Conservation (phyloP, 139 green algal species). For the Chlamydomonas urium region DNA sequence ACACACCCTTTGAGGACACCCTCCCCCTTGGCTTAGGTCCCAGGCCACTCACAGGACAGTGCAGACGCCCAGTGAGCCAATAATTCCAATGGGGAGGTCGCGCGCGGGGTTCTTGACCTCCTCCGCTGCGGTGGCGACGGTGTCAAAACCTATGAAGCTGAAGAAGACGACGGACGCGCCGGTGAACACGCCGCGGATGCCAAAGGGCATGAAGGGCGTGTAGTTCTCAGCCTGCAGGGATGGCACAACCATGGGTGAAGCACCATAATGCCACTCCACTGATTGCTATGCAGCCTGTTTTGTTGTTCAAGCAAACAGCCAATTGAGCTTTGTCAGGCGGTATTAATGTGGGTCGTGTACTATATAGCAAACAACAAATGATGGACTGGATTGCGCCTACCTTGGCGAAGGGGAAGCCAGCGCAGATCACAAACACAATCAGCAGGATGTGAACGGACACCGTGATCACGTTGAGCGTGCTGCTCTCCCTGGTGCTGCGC, state of each 20-base stretch:
- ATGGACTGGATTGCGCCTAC: too few species aligned
- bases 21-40: too few species aligned
- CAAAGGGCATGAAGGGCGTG: constrained; percentile 48
- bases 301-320: too few species aligned
- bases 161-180: constrained; percentile 62
- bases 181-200: constrained; percentile 33
- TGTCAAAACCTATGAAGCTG: constrained; percentile 53
- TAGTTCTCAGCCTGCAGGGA: constrained; percentile 41
- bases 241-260: too few species aligned
- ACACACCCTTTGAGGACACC: constrained; percentile 50
- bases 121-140: constrained; percentile 45
- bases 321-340: too few species aligned
- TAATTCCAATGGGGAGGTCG: constrained; percentile 70
- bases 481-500: constrained; percentile 59
- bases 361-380: too few species aligned
- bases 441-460: constrained; percentile 46
- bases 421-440: constrained; percentile 58
- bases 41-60: constrained; percentile 68
- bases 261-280: too few species aligned
- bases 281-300: too few species aligned
- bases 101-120: constrained; percentile 53
- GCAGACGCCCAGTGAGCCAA: constrained; percentile 55
- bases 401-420: constrained; percentile 27
- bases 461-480: constrained; percentile 67
- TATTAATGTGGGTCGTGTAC: too few species aligned